phyloP scores from a whole-genome alignment of 2,329 filamentous ascomycete genomes.

The Chalara sp. region DNA sequence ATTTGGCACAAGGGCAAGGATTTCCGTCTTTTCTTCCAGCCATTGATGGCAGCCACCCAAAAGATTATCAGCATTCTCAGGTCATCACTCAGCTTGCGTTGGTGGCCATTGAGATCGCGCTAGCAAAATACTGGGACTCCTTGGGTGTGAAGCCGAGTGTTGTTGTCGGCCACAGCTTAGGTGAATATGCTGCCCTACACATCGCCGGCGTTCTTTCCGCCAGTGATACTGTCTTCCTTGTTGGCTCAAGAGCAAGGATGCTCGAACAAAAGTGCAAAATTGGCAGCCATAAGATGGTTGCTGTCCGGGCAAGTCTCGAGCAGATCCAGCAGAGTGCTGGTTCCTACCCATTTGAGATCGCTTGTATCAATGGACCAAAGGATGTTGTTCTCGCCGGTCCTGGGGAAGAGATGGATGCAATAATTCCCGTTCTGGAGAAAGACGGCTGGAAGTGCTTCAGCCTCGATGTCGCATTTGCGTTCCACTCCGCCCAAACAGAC shows the following conservation, averaged over 20 bases:
- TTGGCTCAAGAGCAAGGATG: conserved; percentile 58
- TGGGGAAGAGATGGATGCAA: conserved; percentile 45
- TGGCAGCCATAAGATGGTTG: conserved; percentile 60
- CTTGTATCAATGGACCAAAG: conserved; percentile 68
- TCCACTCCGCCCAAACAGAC: conserved; percentile 58
- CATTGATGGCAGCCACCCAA: conserved; percentile 33
- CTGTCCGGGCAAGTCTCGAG: conserved; percentile 44
- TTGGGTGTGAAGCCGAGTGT: conserved; percentile 48
- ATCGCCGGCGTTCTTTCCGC: conserved; percentile 66
- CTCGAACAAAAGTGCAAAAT: conserved; percentile 58
- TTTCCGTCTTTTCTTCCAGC: conserved; percentile 14
- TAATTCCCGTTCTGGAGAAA: conserved; percentile 33
- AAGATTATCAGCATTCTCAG: conserved; percentile 40
- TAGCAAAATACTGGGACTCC: conserved; percentile 45
- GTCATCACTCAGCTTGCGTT: conserved; percentile 46
- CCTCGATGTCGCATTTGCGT: conserved; percentile 56
- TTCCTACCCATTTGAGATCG: conserved; percentile 36
- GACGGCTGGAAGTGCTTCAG: conserved; percentile 53
- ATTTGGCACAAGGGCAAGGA: conserved; percentile 5
- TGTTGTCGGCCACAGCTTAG: conserved; percentile 56
- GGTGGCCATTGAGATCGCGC: conserved; percentile 45
- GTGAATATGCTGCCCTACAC: conserved; percentile 66
- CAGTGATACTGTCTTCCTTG: conserved; percentile 63
- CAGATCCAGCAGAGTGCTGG: conserved; percentile 43
- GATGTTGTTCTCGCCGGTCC: conserved; percentile 64